These are phyloP conservation scores for Cercospora beticola DNA, from an alignment of 2,329 filamentous ascomycete genomes.

Conservation along the genomic window DNA sequence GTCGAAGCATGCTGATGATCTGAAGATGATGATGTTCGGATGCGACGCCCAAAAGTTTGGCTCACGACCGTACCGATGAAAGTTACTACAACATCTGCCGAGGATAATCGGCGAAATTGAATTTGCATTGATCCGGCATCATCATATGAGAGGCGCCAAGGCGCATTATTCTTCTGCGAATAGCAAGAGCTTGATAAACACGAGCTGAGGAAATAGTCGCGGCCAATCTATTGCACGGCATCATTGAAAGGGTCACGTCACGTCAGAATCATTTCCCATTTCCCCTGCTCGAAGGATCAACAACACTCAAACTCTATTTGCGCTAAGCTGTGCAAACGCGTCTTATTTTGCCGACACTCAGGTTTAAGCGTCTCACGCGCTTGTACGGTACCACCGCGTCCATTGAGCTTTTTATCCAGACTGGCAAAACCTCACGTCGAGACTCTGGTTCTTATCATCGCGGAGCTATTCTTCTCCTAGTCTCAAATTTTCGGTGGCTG, in stretches of 20 bases:
- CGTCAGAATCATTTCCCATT: neutral
- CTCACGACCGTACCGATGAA: neutral
- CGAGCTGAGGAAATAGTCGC: neutral
- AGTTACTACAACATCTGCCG: neutral
- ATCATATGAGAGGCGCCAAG: neutral
- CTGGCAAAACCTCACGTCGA: neutral
- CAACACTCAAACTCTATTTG: neutral
- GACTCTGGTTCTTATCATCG: neutral
- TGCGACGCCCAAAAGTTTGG: neutral
- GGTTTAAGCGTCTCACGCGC: neutral
- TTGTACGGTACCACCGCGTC: neutral
- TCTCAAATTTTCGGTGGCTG: neutral
- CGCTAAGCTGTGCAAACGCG: neutral
- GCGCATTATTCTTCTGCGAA: neutral
- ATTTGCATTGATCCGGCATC: neutral
- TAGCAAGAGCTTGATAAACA: neutral
- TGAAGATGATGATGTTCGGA: neutral
- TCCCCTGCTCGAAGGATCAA: neutral
- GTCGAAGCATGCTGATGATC: neutral
- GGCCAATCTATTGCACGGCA: neutral
- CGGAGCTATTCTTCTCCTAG: neutral
- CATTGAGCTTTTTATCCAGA: neutral
- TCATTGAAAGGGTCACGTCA: neutral
- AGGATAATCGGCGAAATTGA: neutral
- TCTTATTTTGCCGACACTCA: neutral